These are phyloP conservation scores for Trichoderma sp. DNA, from an alignment of 2,329 filamentous ascomycete species.

Conservation along the genomic window DNA sequence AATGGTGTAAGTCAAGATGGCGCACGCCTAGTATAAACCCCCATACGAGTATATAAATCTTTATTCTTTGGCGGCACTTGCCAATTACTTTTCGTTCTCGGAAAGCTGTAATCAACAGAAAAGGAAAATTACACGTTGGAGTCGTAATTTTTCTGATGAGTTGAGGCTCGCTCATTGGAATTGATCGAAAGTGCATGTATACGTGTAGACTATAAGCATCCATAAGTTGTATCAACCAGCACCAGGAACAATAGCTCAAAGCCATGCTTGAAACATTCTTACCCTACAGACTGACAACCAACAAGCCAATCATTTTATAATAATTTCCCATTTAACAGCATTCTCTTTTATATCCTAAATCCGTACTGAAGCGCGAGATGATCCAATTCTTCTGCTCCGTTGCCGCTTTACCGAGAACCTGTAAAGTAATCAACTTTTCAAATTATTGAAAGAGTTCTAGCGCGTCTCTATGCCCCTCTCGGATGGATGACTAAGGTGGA, in stretches of 20 bases:
- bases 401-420: conserved; percentile 1
- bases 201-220: no score
- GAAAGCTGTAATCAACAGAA: no score
- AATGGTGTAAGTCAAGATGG: no score
- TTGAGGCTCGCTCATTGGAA: no score
- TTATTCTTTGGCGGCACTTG: no score
- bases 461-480: not conserved
- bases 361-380: not conserved
- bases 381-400: not conserved
- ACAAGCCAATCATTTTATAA: not conserved
- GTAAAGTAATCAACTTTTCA: conserved; percentile 1
- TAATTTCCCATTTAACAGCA: not conserved
- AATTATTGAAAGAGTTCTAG: not conserved
- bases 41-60: no score
- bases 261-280: not conserved
- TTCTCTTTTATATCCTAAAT: not conserved
- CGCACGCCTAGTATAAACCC: no score
- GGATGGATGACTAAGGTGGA: conserved; percentile 18
- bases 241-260: not conserved
- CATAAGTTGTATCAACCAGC: no score
- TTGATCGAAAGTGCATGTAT: no score
- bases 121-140: no score
- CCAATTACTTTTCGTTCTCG: no score
- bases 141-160: no score
- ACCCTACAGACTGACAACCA: not conserved